Base-by-base conservation (phyloP, 192 early-diverging fungal genomes). In the Gryganskiella cystojenkinii region DNA sequence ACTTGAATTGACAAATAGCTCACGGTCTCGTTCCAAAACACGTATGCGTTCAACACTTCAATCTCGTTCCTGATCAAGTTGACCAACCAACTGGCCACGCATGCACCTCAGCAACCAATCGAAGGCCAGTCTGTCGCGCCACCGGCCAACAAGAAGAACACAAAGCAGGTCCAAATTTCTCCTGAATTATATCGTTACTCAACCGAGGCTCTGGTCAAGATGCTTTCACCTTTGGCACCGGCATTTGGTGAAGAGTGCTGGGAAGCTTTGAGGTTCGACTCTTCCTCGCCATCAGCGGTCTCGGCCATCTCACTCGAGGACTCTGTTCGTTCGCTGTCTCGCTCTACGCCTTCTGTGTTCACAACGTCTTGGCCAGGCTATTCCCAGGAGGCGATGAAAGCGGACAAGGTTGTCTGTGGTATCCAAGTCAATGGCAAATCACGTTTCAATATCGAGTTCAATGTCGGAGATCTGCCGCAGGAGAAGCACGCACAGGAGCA, bases 11-110 rank as follows among this genome's bases (percentile, higher is more conserved):
- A n/a, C 5, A 24, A 28, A 37, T 60, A 83, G 81, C 59, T 83
- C 19, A 83, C 81, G 5, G 67, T 43, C 15, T 70, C 70, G 35
- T 70, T 75, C 65, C 53, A 69, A 25, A 64, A 51, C 46, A 83
- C 71, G 8, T 80, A 85, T 78, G 80, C 86, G 20, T 94, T 98
- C 78, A 93, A 96, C 79, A 93, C 94, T 0, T 94, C 90, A 25
- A 93, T 96, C 55, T 85, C 96, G 0, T 82, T 88, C 60, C 82
- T 98, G 34, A 96, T 96, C 71, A 95, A 96, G 73, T 79, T 96
- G 24, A 90, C 91, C 27, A 83, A 83, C 50, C 81, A 83, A 20
- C 52, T 83, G 8, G 34, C 76, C 25, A 70, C 51, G 2, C 63
- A 65, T 15, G 7, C 65, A 17, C 57, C 25, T 3, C 56, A 50